Evolutionary conservation across 257 asterid species (phyloP), one percentile per base, ranked within the genome.

Genomic region (Primulina tabacum): DNA sequence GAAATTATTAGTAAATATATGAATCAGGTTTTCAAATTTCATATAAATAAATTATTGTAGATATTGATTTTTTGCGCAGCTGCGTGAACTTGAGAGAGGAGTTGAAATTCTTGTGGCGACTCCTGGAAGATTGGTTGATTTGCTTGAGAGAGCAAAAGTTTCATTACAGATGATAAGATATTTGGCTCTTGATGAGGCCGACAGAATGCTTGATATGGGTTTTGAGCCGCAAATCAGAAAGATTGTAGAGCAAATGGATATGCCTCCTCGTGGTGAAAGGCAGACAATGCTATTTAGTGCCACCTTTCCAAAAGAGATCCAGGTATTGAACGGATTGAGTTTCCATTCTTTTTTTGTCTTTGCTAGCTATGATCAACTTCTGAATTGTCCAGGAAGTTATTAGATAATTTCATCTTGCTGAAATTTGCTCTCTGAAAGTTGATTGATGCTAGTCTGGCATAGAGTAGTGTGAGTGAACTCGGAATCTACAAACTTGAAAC

Each of bases 91-190:
- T 62, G 95, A 91, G 83, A 89, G 87, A 79, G 97, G 97, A 59
- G 97, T 91, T 77, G 97, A 91, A 78, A 89, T 91, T 85, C 83
- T 91, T 80, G 97, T 91, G 80, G 97, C 97, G 60, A 91, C 97
- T 61, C 97, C 97, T 28, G 97, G 97, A 64, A 82, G 96, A 83
- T 81, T 91, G 80, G 95, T 91, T n/a, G 97, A 91, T 79, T 75
- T 91, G 86, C 92, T 91, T 50, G 97, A 91, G 84, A 86, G 97
- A 77, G 97, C 93, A 70, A 89, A 80, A 82, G 93, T 89, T 65
- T 86, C 96, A 61, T 78, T 91, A 72, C 83, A 87, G 76, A 83
- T 87, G 96, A 87, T 91, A 56, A 83, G 87, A 75, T 91, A 87
- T 73, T 83, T 91, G 81, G 97, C 97, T 76, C 95, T 89, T 71